Conservation (phyloP, 495 filamentous ascomycete genomes). For the Penicillium chermesinum region DNA sequence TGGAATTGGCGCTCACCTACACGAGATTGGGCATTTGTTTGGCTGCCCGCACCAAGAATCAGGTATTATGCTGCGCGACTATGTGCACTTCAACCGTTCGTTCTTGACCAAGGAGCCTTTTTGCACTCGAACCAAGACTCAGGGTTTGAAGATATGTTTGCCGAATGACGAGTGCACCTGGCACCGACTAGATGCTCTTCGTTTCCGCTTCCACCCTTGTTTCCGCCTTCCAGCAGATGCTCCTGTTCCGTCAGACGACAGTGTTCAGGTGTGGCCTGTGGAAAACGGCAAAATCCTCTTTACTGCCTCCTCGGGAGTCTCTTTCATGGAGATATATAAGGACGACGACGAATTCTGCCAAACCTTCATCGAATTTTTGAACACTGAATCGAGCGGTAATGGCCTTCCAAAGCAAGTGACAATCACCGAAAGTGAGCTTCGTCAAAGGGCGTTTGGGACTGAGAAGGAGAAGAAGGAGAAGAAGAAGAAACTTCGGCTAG, state of each 20-base stretch:
- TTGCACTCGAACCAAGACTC: conserved; percentile 76
- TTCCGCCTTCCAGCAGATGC: conserved; percentile 79
- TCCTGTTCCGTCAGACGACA: conserved; percentile 60
- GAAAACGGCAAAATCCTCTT: conserved; percentile 75
- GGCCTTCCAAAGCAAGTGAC: conserved; percentile 63
- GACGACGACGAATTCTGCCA: conserved; percentile 72
- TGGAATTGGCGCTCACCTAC: conserved; percentile 86
- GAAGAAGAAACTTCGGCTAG: conserved; percentile 63
- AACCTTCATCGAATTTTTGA: conserved; percentile 71
- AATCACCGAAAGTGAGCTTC: conserved; percentile 70
- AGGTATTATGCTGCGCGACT: conserved; percentile 86
- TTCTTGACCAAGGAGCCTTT: conserved; percentile 75
- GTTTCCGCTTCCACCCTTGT: conserved; percentile 86
- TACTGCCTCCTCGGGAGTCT: conserved; percentile 74
- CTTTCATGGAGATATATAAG: conserved; percentile 73
- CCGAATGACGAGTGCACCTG: conserved; percentile 77
- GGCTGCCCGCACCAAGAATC: conserved; percentile 83
- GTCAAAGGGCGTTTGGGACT: conserved; percentile 54
- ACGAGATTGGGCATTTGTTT: conserved; percentile 81
- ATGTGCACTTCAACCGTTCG: conserved; percentile 73
- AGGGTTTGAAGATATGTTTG: conserved; percentile 64
- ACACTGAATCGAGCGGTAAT: conserved; percentile 53
- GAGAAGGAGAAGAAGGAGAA: conserved; percentile 67
- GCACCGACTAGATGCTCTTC: conserved; percentile 83
- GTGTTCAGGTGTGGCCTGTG: conserved; percentile 81